Evolutionary conservation across 208 protist genomes (phyloP).

Genomic region (Leishmania turanica): DNA sequence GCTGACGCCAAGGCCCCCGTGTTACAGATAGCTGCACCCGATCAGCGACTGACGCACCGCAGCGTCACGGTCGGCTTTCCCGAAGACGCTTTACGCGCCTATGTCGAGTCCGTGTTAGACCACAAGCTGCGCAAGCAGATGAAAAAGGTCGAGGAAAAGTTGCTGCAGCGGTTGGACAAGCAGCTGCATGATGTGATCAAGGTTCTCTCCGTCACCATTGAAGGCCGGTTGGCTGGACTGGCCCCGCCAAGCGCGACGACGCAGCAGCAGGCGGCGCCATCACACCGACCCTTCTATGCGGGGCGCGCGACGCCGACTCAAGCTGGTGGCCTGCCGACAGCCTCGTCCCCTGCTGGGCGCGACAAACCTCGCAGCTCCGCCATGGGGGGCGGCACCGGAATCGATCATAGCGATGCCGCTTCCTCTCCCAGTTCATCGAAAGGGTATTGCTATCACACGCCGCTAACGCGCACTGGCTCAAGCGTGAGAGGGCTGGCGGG

Average conservation of each 20-base stretch:
- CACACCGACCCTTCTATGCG: neutral
- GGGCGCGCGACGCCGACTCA: neutral
- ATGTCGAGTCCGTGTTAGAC: slow-evolving; percentile 70
- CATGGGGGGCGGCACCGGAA: neutral
- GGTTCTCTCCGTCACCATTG: slow-evolving; percentile 53
- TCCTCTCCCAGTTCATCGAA: slow-evolving; percentile 5
- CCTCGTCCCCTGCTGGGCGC: neutral
- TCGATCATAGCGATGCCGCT: neutral
- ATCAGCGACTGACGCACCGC: slow-evolving; percentile 44
- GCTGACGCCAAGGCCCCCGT: neutral
- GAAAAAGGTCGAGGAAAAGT: slow-evolving; percentile 57
- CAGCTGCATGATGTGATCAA: slow-evolving; percentile 69
- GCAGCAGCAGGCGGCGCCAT: neutral
- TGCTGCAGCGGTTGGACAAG: slow-evolving; percentile 66
- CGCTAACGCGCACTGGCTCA: neutral
- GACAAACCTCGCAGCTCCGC: neutral
- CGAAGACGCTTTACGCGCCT: slow-evolving; percentile 66
- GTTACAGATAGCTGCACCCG: neutral
- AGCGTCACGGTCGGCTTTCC: slow-evolving; percentile 81
- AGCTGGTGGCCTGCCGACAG: neutral
- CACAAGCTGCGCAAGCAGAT: slow-evolving; percentile 60
- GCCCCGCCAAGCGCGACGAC: neutral
- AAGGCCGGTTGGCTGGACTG: slow-evolving; percentile 44
- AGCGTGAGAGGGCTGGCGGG: neutral
- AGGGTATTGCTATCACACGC: slow-evolving; percentile 5